phyloP scores from a whole-genome alignment of 2,329 filamentous ascomycete species.

The Paraphoma chrysanthemicola region DNA sequence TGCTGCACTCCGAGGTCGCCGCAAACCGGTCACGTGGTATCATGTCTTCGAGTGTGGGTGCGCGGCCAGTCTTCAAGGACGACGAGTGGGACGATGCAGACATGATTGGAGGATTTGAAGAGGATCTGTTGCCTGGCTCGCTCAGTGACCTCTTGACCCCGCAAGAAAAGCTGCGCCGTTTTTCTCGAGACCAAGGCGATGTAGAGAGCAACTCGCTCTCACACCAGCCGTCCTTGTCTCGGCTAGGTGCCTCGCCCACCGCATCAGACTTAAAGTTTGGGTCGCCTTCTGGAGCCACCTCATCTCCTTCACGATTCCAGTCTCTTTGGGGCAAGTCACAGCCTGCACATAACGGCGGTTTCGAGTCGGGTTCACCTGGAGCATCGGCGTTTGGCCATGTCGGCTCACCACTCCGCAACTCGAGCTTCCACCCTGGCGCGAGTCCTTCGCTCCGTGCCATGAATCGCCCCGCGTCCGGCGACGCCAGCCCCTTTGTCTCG shows the following conservation, averaged over 20 bases:
- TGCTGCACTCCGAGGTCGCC: conserved; percentile 69
- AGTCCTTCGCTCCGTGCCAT: conserved; percentile 61
- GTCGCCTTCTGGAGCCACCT: conserved; percentile 59
- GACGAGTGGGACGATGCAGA: conserved; percentile 60
- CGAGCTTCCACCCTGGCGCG: conserved; percentile 58
- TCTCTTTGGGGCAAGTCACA: conserved; percentile 61
- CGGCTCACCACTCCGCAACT: conserved; percentile 71
- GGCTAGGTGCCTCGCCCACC: conserved; percentile 57
- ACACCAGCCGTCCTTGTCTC: conserved; percentile 56
- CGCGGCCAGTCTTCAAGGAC: conserved; percentile 50
- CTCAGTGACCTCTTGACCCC: conserved; percentile 69
- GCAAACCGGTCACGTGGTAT: conserved; percentile 62
- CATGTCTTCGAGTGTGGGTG: conserved; percentile 66
- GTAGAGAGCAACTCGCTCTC: conserved; percentile 56
- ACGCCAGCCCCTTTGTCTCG: conserved; percentile 59
- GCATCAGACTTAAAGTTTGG: conserved; percentile 53
- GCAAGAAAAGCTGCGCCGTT: conserved; percentile 65
- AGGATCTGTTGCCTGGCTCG: conserved; percentile 82
- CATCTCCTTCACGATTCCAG: conserved; percentile 69
- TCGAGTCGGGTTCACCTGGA: conserved; percentile 46
- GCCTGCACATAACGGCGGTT: conserved; percentile 57
- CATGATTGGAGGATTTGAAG: conserved; percentile 78
- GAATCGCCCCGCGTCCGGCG: conserved; percentile 55
- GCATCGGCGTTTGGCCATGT: conserved; percentile 64
- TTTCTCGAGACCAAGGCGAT: conserved; percentile 65